Percentiles rank a stretch among this genome's conserved stretches.
Conservation (phyloP, 345 rosid species). For the Brassica napus region Da-Ae NC_063448.1:11080501-11081000, state of each 20-base stretch:
- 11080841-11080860: background rate
- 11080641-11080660: constrained; percentile 27
- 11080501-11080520: too few relatives aligned
- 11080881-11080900: constrained; percentile 11
- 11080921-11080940: background rate
- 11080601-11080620: constrained; percentile 21
- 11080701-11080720: background rate
- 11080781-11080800: constrained; percentile 1
- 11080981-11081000: background rate
- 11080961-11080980: background rate
- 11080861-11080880: background rate
- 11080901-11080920: constrained; percentile 2
- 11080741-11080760: constrained; percentile 29
- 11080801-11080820: background rate
- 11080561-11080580: too few relatives aligned
- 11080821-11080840: constrained; percentile 4
- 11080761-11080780: background rate
- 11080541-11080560: too few relatives aligned
- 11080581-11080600: background rate
- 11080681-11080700: constrained; percentile 7
- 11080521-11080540: too few relatives aligned
- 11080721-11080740: constrained; percentile 19
- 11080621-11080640: constrained; percentile 24
- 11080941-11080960: background rate
- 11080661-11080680: constrained; percentile 11